A percentile compares a stretch with the other conserved stretches of the same genome.
Conservation (phyloP, 2,329 filamentous ascomycete genomes). For the Ophiosphaerella narmari region DNA sequence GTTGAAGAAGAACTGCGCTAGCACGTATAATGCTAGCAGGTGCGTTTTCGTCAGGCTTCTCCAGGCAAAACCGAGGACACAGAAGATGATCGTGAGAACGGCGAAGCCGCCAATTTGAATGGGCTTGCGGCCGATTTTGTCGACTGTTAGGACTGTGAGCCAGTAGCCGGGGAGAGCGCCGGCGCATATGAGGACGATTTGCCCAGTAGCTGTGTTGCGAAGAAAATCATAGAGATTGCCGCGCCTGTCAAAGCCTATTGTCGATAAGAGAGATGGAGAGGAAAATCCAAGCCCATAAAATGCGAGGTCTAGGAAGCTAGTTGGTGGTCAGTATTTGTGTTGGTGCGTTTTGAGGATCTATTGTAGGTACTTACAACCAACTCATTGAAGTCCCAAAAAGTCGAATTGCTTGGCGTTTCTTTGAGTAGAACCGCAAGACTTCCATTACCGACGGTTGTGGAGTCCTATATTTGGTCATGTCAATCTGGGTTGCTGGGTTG, state of each 20-base stretch:
- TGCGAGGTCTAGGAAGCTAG: slow-evolving; percentile 63
- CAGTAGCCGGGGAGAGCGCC: slow-evolving; percentile 83
- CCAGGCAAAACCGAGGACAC: slow-evolving; percentile 56
- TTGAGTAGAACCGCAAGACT: slow-evolving; percentile 70
- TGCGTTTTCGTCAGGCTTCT: slow-evolving; percentile 49
- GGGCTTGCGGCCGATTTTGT: slow-evolving; percentile 76
- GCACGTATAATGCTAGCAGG: slow-evolving; percentile 53
- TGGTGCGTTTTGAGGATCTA: neutral
- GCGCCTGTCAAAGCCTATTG: slow-evolving; percentile 72
- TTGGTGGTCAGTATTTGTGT: slow-evolving; percentile 5
- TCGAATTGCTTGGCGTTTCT: slow-evolving; percentile 71
- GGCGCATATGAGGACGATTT: slow-evolving; percentile 77
- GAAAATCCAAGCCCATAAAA: slow-evolving; percentile 68
- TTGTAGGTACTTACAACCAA: slow-evolving; percentile 63
- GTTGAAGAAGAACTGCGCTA: slow-evolving; percentile 60
- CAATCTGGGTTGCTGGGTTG: slow-evolving; percentile 65
- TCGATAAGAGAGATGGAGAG: slow-evolving; percentile 71
- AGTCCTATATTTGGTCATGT: slow-evolving; percentile 42
- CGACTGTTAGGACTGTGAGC: slow-evolving; percentile 75
- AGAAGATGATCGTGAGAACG: slow-evolving; percentile 55
- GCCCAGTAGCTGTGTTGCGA: slow-evolving; percentile 76
- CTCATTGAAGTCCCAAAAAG: slow-evolving; percentile 78
- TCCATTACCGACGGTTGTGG: slow-evolving; percentile 53
- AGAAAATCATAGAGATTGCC: slow-evolving; percentile 69
- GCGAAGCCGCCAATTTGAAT: slow-evolving; percentile 67